Conservation (phyloP, 371 early-diverging fungal species). For the Zancudomyces culisetae region DNA sequence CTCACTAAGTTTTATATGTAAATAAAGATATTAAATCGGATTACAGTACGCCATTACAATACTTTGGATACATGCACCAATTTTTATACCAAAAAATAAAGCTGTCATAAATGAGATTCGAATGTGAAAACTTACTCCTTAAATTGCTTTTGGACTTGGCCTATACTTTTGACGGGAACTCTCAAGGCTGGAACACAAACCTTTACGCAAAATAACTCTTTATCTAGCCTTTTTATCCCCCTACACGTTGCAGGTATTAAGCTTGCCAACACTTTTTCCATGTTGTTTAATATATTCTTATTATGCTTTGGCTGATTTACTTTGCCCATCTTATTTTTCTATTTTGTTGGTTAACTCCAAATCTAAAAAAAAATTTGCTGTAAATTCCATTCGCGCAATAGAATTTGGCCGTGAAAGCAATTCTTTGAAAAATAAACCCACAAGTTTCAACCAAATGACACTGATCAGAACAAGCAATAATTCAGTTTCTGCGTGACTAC, state of each 20-base stretch:
- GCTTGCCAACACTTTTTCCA: neutral
- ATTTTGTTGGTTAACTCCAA: neutral
- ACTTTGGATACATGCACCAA: neutral
- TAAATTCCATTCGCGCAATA: neutral
- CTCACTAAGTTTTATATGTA: constrained; percentile 22
- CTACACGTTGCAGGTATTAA: constrained; percentile 18
- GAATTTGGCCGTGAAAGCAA: no score
- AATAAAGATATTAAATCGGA: neutral
- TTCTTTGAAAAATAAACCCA: no score
- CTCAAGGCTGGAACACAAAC: constrained; percentile 35
- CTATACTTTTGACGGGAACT: constrained; percentile 40
- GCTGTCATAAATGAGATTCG: neutral
- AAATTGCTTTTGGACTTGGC: constrained; percentile 28
- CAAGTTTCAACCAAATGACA: no score
- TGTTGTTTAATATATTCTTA: no score
- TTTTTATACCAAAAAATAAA: neutral
- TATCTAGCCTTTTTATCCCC: constrained; percentile 30
- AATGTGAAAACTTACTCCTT: constrained; percentile 18
- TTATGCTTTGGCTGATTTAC: no score
- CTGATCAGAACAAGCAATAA: no score
- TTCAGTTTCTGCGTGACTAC: no score
- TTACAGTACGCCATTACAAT: neutral
- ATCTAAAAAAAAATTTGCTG: no score
- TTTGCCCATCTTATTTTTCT: neutral
- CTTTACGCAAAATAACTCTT: constrained; percentile 34